A percentile compares a stretch with the other conserved stretches of the same genome.
These are phyloP conservation scores for Trichosporon ovoides DNA, from an alignment of 1,284 basidiomycete genomes.

Conservation along the genomic window DNA sequence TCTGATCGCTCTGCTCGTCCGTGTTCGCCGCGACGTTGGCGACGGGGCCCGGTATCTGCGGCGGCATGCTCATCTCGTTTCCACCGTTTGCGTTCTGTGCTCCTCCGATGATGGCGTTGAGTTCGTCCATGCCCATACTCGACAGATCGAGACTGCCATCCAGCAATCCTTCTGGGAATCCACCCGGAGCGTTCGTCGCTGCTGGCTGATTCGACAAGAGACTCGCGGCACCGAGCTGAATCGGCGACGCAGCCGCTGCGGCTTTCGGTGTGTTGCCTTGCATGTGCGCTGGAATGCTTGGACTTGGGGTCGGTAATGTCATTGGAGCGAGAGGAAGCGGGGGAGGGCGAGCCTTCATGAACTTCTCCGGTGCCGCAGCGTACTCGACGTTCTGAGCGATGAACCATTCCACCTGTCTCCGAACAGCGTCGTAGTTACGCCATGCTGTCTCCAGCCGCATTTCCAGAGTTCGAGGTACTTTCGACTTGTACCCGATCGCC, in stretches of 20 bases:
- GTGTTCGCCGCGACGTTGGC: not conserved
- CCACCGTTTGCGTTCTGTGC: not conserved
- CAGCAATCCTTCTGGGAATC: conserved; percentile 10
- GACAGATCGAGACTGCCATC: conserved; percentile 15
- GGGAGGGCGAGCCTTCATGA: conserved; percentile 17
- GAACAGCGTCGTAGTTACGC: conserved; percentile 27
- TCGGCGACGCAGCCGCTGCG: conserved; percentile 21
- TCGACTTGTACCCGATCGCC: conserved; percentile 15
- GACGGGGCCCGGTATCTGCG: not conserved
- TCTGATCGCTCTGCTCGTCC: conserved; percentile 3
- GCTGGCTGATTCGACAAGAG: conserved; percentile 19
- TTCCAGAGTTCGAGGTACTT: conserved; percentile 21
- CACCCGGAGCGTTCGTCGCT: not conserved
- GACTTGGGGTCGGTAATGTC: conserved; percentile 19
- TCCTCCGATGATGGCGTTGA: conserved; percentile 24
- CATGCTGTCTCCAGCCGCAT: conserved; percentile 24
- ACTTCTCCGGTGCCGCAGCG: conserved; percentile 20
- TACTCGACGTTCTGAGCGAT: conserved; percentile 25
- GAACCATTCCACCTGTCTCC: conserved; percentile 32
- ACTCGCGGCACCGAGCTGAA: conserved; percentile 23
- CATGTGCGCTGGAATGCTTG: conserved; percentile 14
- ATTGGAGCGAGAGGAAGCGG: conserved; percentile 17
- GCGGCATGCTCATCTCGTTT: not conserved
- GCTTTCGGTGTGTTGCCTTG: conserved; percentile 5
- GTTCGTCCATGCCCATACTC: conserved; percentile 23